These are phyloP conservation scores for Blastobotrys arbuscula DNA, from an alignment of 1,139 yeast species.

Conservation along the genomic window DNA sequence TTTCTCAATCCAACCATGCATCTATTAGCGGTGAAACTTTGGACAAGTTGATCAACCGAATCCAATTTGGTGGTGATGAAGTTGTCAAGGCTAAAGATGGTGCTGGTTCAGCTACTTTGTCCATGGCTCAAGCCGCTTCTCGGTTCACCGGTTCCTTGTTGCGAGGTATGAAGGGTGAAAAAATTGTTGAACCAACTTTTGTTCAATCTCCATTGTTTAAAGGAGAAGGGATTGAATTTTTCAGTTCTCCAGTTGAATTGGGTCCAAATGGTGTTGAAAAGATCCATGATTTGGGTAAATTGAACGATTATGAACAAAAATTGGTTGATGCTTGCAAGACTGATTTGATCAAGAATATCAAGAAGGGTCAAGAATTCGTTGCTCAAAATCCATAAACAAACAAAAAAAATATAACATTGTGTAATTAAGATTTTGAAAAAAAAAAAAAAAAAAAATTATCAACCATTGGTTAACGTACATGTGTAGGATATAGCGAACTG, in stretches of 20 bases:
- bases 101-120: constrained; percentile 87
- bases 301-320: constrained; percentile 76
- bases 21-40: constrained; percentile 47
- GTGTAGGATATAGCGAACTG: too few relatives aligned
- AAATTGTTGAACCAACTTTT: constrained; percentile 54
- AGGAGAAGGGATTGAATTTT: constrained; percentile 81
- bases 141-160: constrained; percentile 51
- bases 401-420: not conserved
- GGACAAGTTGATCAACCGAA: constrained; percentile 73
- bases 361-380: constrained; percentile 63
- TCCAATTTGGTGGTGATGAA: constrained; percentile 97
- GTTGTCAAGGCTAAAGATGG: constrained; percentile 95
- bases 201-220: constrained; percentile 75
- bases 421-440: not conserved
- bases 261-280: constrained; percentile 87
- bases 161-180: constrained; percentile 45
- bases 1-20: constrained; percentile 53
- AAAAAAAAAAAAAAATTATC: too few relatives aligned
- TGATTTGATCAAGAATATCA: constrained; percentile 52
- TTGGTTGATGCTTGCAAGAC: constrained; percentile 47
- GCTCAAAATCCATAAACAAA: constrained; percentile 36
- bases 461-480: too few relatives aligned
- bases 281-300: constrained; percentile 64
- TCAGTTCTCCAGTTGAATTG: constrained; percentile 85
- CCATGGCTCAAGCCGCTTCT: constrained; percentile 96